These are phyloP conservation scores for Neonothopanus nambi DNA, from an alignment of 1,284 basidiomycete species.

Conservation along the genomic window DNA sequence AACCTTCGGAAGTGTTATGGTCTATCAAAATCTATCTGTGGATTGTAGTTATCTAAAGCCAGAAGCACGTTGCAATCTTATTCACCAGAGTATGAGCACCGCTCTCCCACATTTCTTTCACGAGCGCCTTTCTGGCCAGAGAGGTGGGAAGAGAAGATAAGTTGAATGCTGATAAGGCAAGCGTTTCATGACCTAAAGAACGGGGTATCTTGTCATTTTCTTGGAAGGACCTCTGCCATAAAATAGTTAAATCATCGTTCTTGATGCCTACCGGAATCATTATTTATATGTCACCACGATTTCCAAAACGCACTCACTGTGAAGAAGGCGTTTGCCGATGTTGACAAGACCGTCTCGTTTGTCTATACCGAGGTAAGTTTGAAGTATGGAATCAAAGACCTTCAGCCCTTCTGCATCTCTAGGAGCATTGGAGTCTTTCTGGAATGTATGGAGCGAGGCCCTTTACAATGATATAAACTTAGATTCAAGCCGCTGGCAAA, in stretches of 20 bases:
- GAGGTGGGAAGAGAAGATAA: slow-evolving; percentile 72
- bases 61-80: background rate
- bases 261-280: slow-evolving; percentile 43
- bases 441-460: slow-evolving; percentile 69
- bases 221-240: slow-evolving; percentile 60
- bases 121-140: slow-evolving; percentile 62
- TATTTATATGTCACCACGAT: background rate
- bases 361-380: slow-evolving; percentile 68
- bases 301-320: slow-evolving; percentile 40
- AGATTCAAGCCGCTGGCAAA: background rate
- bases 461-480: slow-evolving; percentile 33
- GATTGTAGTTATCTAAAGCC: background rate
- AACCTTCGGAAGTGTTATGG: slow-evolving; percentile 76
- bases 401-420: slow-evolving; percentile 35
- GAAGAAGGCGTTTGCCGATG: slow-evolving; percentile 64
- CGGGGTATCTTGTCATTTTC: slow-evolving; percentile 42
- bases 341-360: slow-evolving; percentile 66
- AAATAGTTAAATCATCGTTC: slow-evolving; percentile 40
- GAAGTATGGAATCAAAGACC: slow-evolving; percentile 51
- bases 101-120: slow-evolving; percentile 89
- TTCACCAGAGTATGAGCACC: slow-evolving; percentile 79
- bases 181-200: slow-evolving; percentile 46
- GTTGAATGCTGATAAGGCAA: slow-evolving; percentile 87
- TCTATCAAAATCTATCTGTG: slow-evolving; percentile 79
- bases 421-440: slow-evolving; percentile 30